Evolutionary conservation across 805 yeast species (phyloP).

Genomic region (Metschnikowia peoriensis): DNA sequence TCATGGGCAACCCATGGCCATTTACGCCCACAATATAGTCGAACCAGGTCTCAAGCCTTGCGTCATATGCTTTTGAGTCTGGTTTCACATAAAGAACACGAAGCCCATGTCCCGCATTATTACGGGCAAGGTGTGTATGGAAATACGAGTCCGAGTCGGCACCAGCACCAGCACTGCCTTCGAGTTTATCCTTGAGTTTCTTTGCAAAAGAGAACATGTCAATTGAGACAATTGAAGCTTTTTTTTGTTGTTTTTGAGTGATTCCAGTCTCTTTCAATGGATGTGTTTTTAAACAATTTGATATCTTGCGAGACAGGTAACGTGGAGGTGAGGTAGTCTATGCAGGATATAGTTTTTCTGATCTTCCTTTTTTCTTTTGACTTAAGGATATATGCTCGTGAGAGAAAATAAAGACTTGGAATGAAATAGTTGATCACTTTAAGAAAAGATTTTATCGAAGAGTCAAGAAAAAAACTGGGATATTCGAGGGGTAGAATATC

Average conservation of each 20-base stretch:
- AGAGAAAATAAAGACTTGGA: too few relatives aligned
- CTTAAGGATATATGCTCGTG: too few relatives aligned
- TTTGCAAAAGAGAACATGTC: constrained; percentile 46
- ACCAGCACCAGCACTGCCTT: constrained; percentile 22
- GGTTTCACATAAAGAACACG: constrained; percentile 40
- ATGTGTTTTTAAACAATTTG: too few relatives aligned
- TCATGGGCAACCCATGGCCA: constrained; percentile 57
- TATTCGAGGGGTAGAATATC: too few relatives aligned
- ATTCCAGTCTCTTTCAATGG: background rate
- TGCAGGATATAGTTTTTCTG: too few relatives aligned
- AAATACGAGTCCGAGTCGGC: constrained; percentile 33
- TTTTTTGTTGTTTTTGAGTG: background rate
- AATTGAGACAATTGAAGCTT: background rate
- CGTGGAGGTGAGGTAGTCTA: too few relatives aligned
- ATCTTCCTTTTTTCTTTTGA: too few relatives aligned
- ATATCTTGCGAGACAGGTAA: too few relatives aligned
- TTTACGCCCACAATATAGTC: constrained; percentile 83
- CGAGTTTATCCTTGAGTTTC: constrained; percentile 40
- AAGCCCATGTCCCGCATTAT: constrained; percentile 42
- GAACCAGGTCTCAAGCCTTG: constrained; percentile 73
- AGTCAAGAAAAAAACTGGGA: too few relatives aligned
- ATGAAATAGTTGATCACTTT: too few relatives aligned
- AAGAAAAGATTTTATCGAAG: too few relatives aligned
- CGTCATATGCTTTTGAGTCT: constrained; percentile 32
- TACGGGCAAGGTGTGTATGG: constrained; percentile 28